Base-by-base conservation (phyloP, 495 filamentous ascomycete genomes). In the Neurospora terricola region DNA sequence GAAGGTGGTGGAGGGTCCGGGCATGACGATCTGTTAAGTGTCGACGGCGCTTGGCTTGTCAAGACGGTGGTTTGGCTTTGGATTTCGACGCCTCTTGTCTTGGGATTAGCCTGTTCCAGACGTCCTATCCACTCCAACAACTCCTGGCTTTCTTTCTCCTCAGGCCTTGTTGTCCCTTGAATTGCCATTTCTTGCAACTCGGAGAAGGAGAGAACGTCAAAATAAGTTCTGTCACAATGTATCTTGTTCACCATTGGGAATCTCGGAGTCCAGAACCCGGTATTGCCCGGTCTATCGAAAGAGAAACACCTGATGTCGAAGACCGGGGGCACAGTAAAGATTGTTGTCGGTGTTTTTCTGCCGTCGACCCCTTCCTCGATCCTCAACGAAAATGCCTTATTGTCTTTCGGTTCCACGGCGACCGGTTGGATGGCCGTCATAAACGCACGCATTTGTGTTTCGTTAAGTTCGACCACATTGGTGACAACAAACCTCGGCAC, bases 401-500 rank as follows among this genome's bases (percentile, higher is more conserved):
- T 83, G 2, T 80, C 75, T 9, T 77, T 68, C 59, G 72, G 78
- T 1, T 75, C 73, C 4, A 82, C 78, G 1, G 79, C 70, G 4
- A 76, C 73, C 30, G 82, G 83, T 48, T 82, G 83, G 43, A 78
- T 78, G 37, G 79, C 80, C 0, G 73, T 74, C 70, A 78, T 72
- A 39, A 85, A 79, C 2, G 78, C 74, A 37, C 77, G 73, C 48
- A 85, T 73, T 70, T 83, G 78, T 0, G 77, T 73, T 27, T 78
- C 73, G 27, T 82, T 83, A 36, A 86, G 80, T 38, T 85, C 81
- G 10, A 87, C 81, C 4, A 84, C 76, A 37, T 85, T 88, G 76
- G 94, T 85, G 5, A 94, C 81, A 69, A 87, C 84, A 75, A 92
- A 94, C 14, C 75, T 81, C 10, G 92, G 92, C 38, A 80, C 86